These are phyloP conservation scores for Pelargonium australe DNA, from an alignment of 441 rosid species.

Conservation along the genomic window DNA sequence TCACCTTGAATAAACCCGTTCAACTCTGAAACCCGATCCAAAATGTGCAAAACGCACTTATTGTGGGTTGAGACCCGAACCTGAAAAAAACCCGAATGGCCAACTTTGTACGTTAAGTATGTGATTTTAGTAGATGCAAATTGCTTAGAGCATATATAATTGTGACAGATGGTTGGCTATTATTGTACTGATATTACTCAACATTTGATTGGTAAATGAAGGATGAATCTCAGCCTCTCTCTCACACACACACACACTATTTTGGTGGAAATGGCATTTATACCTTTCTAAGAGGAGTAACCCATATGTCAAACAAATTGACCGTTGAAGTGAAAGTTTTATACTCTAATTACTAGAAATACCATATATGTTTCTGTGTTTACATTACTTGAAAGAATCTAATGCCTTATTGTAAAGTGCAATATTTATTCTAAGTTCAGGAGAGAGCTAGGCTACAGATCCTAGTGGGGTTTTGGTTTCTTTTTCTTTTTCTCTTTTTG, in stretches of 20 bases:
- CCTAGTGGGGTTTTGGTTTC: slow-evolving; percentile 7
- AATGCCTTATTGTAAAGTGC: slow-evolving; percentile 19
- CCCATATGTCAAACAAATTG: neutral
- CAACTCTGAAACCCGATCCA: too few relatives aligned
- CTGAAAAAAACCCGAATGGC: too few relatives aligned
- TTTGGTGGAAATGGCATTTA: neutral
- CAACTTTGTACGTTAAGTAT: neutral
- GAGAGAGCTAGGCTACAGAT: slow-evolving; percentile 8
- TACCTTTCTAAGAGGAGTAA: neutral
- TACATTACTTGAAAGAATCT: slow-evolving; percentile 13
- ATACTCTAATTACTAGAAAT: neutral
- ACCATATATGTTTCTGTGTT: neutral
- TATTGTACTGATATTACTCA: neutral
- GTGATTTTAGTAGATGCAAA: neutral
- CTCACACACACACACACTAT: neutral
- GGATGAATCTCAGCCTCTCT: neutral
- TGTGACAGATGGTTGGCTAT: neutral
- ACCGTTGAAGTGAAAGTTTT: neutral
- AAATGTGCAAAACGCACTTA: too few relatives aligned
- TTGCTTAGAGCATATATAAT: neutral
- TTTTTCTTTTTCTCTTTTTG: neutral
- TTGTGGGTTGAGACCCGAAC: too few relatives aligned
- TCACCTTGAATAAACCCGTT: too few relatives aligned
- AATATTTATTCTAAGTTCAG: neutral
- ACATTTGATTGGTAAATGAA: neutral